Evolutionary conservation across 2,329 filamentous ascomycete genomes (phyloP), one percentile per base, ranked within the genome.

Genomic region (Hypoxylon sp.): DNA sequence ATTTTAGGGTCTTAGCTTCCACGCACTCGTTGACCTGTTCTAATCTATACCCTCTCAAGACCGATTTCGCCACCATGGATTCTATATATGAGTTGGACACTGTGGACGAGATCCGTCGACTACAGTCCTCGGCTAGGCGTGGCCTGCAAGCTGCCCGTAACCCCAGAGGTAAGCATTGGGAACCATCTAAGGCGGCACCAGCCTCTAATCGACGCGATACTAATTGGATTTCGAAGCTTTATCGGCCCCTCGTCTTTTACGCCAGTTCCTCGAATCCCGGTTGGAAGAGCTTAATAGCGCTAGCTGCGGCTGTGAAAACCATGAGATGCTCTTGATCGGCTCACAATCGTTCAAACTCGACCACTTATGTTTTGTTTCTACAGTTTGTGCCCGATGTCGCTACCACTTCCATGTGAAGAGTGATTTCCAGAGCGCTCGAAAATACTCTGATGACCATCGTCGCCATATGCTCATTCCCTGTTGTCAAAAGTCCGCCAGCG

Each of bases 321-420:
- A 76, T 64, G 71, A 73, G 37, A 68, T 76, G 62, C 57, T 71
- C 34, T 62, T 70, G 20, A 56, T 71, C 17, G 44, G 52, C 15
- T 58, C 58, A 5, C 73, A 74, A 28, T 65, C 69, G 19, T 69
- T 62, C 20, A 39, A 53, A 15, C 48, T 49, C 10, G 19, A 49
- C 3, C 48, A 67, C 8, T 37, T 57, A 2, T 52, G 30, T 20
- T 72, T 73, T 22, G 53, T 74, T 13, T 76, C 74, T 3, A 59
- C 68, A 20, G 49, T 75, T 15, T 76, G 75, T 57, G 60, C 53
- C 6, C 60, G 65, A 11, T 76, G 74, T 22, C 71, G 64, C 7
- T 61, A 70, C 48, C 74, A 76, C 50, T 76, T 75, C 50, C 71
- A 75, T 20, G 54, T 76, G 26, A 69, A 64, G 20, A 64, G 63